Evolutionary conservation across 208 protist species (phyloP), one percentile per base, ranked within the genome.

Genomic region (Balamuthia mandrillaris): DNA sequence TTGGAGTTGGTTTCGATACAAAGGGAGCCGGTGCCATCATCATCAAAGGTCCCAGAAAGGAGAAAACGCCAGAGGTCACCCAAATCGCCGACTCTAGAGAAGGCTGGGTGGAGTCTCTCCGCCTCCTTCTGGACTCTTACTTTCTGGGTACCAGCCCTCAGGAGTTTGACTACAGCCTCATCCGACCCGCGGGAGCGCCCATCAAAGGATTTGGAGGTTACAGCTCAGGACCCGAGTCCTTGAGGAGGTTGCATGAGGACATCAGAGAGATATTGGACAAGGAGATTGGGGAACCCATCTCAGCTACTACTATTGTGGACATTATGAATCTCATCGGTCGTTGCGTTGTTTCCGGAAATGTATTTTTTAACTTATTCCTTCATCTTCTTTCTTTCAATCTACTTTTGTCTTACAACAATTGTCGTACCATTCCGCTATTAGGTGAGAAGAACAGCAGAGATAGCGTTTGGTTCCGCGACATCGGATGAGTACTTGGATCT

Each of bases 291-390:
- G 54, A 90, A 37, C 29, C 75, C 7, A 56, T 95, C n/a, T 84
- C 88, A 1, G 42, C 88, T 10, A 95, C 90, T 9, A 70, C 31
- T 0, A 95, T 96, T 27, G 91, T 95, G 0, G 94, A 96, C 74
- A 63, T 96, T n/a, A 96, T 96, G 93, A 96, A 96, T 72, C 29
- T 93, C 4, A 95, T 96, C 70, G 94, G 94, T 29, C 82, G 81
- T 33, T 96, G 94, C 87, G 92, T 96, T 3, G 91, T 96, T 5
- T 81, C 93, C 3, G 94, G 94, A n/a, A 95, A 95, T 56, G 89
- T 85, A 83, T 31, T 27, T 35, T 18, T 39, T 70, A 39, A 18
- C 18, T 18, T n/a, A n/a, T n/a, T n/a, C n/a, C n/a, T n/a, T n/a
- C n/a, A n/a, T n/a, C n/a, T 70, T 39, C 18, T n/a, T 39, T 70